A percentile compares a stretch with the other conserved stretches of the same genome.
These are phyloP conservation scores for Periconia digitata DNA, from an alignment of 2,329 filamentous ascomycete genomes.

Conservation along the genomic window DNA sequence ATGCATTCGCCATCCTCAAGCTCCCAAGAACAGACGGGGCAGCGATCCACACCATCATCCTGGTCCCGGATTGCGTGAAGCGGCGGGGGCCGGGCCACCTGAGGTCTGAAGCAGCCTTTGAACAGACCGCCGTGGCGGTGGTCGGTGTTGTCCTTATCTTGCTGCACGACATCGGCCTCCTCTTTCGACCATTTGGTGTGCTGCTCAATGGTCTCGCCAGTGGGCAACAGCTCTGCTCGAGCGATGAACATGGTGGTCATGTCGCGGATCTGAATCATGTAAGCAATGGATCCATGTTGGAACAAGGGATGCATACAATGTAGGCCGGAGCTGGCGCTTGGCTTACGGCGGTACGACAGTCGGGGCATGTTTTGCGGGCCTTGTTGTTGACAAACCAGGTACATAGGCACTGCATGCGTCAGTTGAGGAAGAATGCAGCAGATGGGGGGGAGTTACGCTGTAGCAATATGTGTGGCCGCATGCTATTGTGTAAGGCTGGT, in stretches of 20 bases:
- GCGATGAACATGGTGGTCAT: conserved; percentile 65
- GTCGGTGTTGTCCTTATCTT: conserved; percentile 59
- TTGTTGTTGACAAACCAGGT: conserved; percentile 58
- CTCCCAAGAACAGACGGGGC: conserved; percentile 64
- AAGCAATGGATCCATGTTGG: conserved; percentile 1
- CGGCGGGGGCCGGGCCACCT: conserved; percentile 23
- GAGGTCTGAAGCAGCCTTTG: conserved; percentile 58
- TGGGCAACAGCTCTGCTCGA: conserved; percentile 62
- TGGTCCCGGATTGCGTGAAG: conserved; percentile 54
- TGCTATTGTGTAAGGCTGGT: conserved; percentile 68
- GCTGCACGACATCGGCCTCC: conserved; percentile 61
- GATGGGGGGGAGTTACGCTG: conserved; percentile 49
- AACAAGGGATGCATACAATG: conserved; percentile 48
- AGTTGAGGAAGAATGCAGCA: conserved; percentile 13
- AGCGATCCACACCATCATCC: conserved; percentile 63
- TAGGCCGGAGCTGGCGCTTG: conserved; percentile 66
- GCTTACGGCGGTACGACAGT: conserved; percentile 63
- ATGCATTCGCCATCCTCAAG: conserved; percentile 62
- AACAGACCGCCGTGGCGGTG: conserved; percentile 60
- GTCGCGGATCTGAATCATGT: conserved; percentile 57
- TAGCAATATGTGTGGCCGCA: conserved; percentile 76
- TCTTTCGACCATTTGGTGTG: conserved; percentile 60
- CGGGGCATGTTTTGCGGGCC: conserved; percentile 66
- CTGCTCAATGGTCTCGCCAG: conserved; percentile 64
- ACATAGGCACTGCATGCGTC: conserved; percentile 54